A percentile compares a stretch with the other conserved stretches of the same genome.
These are phyloP conservation scores for Vanrija pseudolonga DNA, from an alignment of 1,284 basidiomycete genomes.

Conservation along the genomic window DNA sequence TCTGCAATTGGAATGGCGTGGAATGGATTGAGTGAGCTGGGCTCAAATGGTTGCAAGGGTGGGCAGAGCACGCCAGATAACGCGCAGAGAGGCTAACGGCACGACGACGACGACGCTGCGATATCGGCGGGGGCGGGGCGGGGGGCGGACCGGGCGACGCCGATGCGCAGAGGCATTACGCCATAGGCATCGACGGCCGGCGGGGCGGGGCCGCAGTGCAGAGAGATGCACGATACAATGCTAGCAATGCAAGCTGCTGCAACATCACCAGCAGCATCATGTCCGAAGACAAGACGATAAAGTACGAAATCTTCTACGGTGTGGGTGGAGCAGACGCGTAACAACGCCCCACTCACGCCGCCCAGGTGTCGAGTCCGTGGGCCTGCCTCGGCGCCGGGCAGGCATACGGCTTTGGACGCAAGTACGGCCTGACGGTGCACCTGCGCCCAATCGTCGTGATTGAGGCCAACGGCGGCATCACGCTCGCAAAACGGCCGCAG, in stretches of 20 bases:
- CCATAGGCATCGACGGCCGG: background rate
- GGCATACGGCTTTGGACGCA: background rate
- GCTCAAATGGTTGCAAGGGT: no score
- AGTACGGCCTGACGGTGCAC: background rate
- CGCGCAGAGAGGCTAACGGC: no score
- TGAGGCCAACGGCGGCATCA: background rate
- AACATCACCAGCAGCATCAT: background rate
- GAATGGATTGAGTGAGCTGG: no score
- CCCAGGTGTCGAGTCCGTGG: background rate
- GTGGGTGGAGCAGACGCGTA: background rate
- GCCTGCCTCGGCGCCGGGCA: background rate
- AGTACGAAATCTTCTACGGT: background rate
- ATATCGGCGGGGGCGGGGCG: no score
- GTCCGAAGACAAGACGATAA: background rate
- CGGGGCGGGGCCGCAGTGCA: background rate
- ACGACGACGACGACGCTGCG: no score
- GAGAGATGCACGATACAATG: background rate
- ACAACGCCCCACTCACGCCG: background rate
- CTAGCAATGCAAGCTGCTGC: background rate
- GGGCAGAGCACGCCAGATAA: no score
- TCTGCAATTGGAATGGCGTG: no score
- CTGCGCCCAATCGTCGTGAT: background rate
- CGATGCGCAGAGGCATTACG: background rate
- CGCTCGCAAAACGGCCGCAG: background rate
- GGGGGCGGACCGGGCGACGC: no score